Conservation (phyloP, 1,284 basidiomycete species). For the Butyriboletus appendiculatus region DNA sequence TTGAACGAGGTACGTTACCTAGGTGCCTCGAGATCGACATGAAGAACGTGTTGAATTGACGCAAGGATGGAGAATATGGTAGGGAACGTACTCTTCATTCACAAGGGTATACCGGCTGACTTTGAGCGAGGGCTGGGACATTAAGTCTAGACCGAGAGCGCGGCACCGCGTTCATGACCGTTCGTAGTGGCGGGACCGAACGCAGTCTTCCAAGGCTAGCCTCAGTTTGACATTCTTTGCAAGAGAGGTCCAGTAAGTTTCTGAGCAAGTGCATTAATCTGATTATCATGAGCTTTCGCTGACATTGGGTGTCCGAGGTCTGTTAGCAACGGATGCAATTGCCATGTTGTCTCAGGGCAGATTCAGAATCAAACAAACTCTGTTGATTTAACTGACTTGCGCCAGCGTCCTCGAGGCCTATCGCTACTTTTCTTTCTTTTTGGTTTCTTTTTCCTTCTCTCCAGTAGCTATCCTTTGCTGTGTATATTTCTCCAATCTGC, state of each 20-base stretch:
- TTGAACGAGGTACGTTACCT: not conserved
- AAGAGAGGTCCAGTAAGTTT: not conserved
- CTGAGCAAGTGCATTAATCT: no score
- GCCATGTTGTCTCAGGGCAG: constrained; percentile 8
- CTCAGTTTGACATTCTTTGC: not conserved
- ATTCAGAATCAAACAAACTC: constrained; percentile 18
- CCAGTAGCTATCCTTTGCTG: constrained; percentile 20
- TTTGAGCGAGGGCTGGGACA: no score
- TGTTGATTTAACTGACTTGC: constrained; percentile 17
- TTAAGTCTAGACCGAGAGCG: not conserved
- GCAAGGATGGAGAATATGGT: not conserved
- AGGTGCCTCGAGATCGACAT: no score
- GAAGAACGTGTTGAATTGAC: not conserved
- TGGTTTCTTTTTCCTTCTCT: constrained; percentile 2
- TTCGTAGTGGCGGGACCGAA: not conserved
- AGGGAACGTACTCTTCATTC: no score
- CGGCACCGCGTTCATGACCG: not conserved
- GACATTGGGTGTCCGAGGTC: constrained; percentile 32
- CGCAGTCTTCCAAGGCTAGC: not conserved
- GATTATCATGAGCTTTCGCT: not conserved
- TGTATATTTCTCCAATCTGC: constrained; percentile 20
- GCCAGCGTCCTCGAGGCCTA: constrained; percentile 11
- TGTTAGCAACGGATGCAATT: constrained; percentile 20
- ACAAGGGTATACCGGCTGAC: not conserved
- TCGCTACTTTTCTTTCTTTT: constrained; percentile 12